Evolutionary conservation across 257 asterid genomes (phyloP).

Genomic region (Vinca minor): DNA sequence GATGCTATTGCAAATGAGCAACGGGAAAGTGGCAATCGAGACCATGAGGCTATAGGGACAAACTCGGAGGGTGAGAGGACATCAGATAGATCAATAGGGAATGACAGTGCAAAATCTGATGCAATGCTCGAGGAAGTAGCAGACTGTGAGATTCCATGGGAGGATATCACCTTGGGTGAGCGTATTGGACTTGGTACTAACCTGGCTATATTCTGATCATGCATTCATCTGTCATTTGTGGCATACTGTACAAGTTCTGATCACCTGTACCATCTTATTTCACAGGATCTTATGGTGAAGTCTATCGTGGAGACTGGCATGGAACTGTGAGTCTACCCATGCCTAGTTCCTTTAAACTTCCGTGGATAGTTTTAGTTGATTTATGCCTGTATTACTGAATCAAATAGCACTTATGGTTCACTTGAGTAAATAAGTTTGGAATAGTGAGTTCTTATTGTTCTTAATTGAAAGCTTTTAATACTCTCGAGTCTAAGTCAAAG

Average conservation of each 20-base stretch:
- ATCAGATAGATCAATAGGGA: constrained; percentile 73
- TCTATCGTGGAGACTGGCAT: constrained; percentile 95
- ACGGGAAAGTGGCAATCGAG: constrained; percentile 43
- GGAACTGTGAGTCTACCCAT: constrained; percentile 77
- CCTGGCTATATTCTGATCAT: constrained; percentile 21
- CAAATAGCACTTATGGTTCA: not conserved
- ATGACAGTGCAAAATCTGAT: constrained; percentile 71
- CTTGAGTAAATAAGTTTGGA: not conserved
- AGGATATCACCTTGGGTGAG: constrained; percentile 92
- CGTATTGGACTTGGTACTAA: constrained; percentile 96
- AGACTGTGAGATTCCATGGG: constrained; percentile 93
- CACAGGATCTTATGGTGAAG: constrained; percentile 96
- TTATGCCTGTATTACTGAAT: not conserved
- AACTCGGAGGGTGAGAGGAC: constrained; percentile 71
- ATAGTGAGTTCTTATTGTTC: not conserved
- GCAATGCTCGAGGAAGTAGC: constrained; percentile 81
- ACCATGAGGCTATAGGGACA: constrained; percentile 38
- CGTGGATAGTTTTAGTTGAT: not conserved
- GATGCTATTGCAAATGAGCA: constrained; percentile 34
- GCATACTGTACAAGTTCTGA: constrained; percentile 10
- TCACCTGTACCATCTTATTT: constrained; percentile 18
- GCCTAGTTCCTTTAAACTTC: constrained; percentile 8
- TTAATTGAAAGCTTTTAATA: not conserved
- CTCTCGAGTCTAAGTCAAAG: not conserved
- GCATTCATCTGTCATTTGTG: constrained; percentile 13